Conservation (phyloP, 495 filamentous ascomycete genomes). For the Beverwykella pulmonaria region DNA sequence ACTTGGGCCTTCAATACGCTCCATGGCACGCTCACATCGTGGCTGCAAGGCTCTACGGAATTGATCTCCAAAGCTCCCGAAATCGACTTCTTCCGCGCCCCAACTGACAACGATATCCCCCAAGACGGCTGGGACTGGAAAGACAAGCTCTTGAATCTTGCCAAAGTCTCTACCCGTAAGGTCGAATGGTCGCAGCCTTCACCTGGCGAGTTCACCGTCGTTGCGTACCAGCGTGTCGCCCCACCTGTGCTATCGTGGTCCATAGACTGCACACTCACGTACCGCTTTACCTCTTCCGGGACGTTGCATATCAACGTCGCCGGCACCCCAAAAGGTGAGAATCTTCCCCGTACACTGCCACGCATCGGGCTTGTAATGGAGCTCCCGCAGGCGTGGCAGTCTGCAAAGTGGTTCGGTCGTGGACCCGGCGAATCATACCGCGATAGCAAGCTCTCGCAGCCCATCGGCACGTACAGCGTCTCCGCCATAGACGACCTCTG, state of each 20-base stretch:
- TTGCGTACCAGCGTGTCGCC: constrained; percentile 55
- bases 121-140: constrained; percentile 50
- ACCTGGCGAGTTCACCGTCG: constrained; percentile 41
- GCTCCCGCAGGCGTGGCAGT: constrained; percentile 46
- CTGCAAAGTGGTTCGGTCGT: constrained; percentile 60
- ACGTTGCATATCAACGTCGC: constrained; percentile 49
- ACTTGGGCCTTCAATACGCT: constrained; percentile 18
- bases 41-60: not conserved
- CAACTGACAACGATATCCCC: constrained; percentile 67
- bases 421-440: constrained; percentile 66
- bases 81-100: constrained; percentile 52
- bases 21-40: constrained; percentile 17
- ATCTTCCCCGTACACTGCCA: constrained; percentile 58
- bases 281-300: constrained; percentile 53
- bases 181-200: constrained; percentile 45
- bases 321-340: constrained; percentile 49
- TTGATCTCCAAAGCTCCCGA: constrained; percentile 32
- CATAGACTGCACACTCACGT: constrained; percentile 52
- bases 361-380: constrained; percentile 59
- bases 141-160: constrained; percentile 47
- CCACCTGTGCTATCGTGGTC: constrained; percentile 63
- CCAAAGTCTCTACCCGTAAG: constrained; percentile 50
- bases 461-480: constrained; percentile 53
- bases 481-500: constrained; percentile 51
- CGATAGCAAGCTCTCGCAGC: constrained; percentile 62